Evolutionary conservation across 1,284 basidiomycete species (phyloP).

Genomic region (Cutaneotrichosporon sp.): DNA sequence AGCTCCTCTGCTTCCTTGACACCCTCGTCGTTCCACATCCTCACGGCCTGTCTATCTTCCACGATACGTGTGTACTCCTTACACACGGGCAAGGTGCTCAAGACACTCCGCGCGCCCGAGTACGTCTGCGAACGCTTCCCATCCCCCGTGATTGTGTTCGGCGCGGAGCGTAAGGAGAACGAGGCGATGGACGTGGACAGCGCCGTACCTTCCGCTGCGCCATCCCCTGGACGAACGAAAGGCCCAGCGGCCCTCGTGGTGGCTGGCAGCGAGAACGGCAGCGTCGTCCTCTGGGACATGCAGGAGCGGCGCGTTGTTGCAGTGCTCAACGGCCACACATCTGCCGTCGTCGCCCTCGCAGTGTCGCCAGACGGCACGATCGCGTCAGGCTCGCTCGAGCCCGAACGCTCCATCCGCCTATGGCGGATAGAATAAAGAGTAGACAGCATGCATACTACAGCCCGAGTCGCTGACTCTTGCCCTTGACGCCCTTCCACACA

Average conservation of each 20-base stretch:
- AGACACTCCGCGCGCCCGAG: conserved; percentile 62
- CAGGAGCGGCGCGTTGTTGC: conserved; percentile 76
- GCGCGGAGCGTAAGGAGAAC: conserved; percentile 13
- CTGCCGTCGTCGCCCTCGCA: conserved; percentile 47
- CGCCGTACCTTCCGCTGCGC: not conserved
- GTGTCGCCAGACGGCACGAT: conserved; percentile 29
- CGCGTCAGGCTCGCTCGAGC: conserved; percentile 25
- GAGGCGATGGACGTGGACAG: conserved; percentile 16
- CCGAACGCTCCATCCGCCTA: conserved; percentile 19
- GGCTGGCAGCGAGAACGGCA: conserved; percentile 86
- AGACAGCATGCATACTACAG: conserved; percentile 15
- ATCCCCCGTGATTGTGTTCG: conserved; percentile 39
- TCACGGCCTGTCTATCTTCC: conserved; percentile 87
- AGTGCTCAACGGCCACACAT: conserved; percentile 60
- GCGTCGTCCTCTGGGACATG: conserved; percentile 85
- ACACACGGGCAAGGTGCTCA: conserved; percentile 84
- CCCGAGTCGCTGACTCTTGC: conserved; percentile 36
- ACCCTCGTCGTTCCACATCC: conserved; percentile 82
- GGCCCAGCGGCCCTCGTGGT: conserved; percentile 60
- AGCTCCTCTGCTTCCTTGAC: conserved; percentile 64
- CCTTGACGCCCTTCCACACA: conserved; percentile 45
- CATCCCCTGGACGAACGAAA: conserved; percentile 3
- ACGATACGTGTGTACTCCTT: conserved; percentile 93
- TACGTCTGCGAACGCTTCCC: conserved; percentile 39
- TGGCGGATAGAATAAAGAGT: conserved; percentile 13